Evolutionary conservation across 352 stramenopile species (phyloP).

Genomic region (Phytophthora pluvialis): DNA sequence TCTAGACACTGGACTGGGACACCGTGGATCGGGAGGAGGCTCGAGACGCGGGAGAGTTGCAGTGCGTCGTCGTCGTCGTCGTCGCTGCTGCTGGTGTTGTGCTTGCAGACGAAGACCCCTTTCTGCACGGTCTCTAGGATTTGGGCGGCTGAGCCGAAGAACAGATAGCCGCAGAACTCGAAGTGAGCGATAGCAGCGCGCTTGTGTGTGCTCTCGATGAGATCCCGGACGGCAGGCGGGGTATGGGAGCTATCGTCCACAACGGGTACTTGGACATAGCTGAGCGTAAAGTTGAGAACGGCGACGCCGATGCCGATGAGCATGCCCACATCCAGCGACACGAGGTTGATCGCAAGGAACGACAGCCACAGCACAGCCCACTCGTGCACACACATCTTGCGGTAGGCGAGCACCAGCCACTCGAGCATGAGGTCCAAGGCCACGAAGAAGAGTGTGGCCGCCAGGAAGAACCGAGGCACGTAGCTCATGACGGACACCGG

Average conservation of each 20-base stretch:
- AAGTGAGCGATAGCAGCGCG: slow-evolving; percentile 71
- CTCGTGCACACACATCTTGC: slow-evolving; percentile 84
- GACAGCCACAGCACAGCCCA: slow-evolving; percentile 93
- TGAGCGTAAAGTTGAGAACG: slow-evolving; percentile 79
- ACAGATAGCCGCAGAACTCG: slow-evolving; percentile 82
- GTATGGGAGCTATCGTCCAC: slow-evolving; percentile 42
- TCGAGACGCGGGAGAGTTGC: not conserved
- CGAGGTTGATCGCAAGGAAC: slow-evolving; percentile 93
- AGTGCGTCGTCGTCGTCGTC: not conserved
- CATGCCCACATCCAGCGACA: slow-evolving; percentile 95
- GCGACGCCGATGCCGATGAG: slow-evolving; percentile 89
- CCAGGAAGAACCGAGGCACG: slow-evolving; percentile 97
- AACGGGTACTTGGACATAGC: slow-evolving; percentile 67
- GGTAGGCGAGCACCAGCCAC: slow-evolving; percentile 91
- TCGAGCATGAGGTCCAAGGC: slow-evolving; percentile 96
- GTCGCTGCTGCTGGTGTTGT: not conserved
- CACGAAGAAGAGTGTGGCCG: slow-evolving; percentile 96
- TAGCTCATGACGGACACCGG: slow-evolving; percentile 94
- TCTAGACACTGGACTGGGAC: slow-evolving; percentile 66
- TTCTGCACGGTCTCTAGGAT: slow-evolving; percentile 76
- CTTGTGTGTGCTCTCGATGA: slow-evolving; percentile 22
- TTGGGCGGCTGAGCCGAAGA: slow-evolving; percentile 78
- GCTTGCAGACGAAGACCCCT: slow-evolving; percentile 59
- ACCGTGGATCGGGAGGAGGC: slow-evolving; percentile 45
- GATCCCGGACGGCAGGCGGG: slow-evolving; percentile 14